Percentiles rank a stretch among this genome's conserved stretches.
These are phyloP conservation scores for Penicillium cinerascens DNA, from an alignment of 495 filamentous ascomycete species.

Conservation along the genomic window DNA sequence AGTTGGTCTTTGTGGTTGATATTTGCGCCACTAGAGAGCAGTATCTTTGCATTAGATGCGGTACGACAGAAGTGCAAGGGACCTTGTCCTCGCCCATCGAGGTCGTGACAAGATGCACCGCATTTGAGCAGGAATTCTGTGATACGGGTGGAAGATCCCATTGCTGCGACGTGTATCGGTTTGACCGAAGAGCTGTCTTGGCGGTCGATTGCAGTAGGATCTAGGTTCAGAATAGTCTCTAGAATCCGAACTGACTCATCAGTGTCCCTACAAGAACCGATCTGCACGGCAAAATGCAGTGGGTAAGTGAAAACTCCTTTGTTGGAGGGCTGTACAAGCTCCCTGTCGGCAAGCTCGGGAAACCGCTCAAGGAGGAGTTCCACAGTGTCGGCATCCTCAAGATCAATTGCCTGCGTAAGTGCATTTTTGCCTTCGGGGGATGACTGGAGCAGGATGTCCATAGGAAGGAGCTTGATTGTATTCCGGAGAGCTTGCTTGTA, in stretches of 20 bases:
- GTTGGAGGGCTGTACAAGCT: constrained; percentile 10
- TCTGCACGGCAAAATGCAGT: constrained; percentile 20
- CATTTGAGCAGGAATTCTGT: constrained; percentile 17
- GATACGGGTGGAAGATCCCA: constrained; percentile 9
- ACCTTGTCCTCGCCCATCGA: constrained; percentile 7
- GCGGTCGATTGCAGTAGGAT: constrained; percentile 6
- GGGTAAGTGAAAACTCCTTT: constrained; percentile 14
- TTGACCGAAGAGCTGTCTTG: constrained; percentile 5
- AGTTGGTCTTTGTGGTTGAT: constrained; percentile 17
- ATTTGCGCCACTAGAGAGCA: constrained; percentile 10
- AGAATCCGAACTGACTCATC: constrained; percentile 18
- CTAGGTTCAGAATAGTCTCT: constrained; percentile 8
- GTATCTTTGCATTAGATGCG: constrained; percentile 9
- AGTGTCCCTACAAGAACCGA: constrained; percentile 18
- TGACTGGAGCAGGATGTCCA: constrained; percentile 1
- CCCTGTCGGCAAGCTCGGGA: constrained; percentile 5
- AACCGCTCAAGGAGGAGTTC: constrained; percentile 7
- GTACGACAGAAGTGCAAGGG: constrained; percentile 19
- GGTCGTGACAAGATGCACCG: constrained; percentile 7
- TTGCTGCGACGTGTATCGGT: constrained; percentile 8
- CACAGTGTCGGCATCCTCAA: constrained; percentile 17
- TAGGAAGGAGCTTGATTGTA: constrained; percentile 4
- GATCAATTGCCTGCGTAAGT: constrained; percentile 26
- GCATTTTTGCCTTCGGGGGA: constrained; percentile 18
- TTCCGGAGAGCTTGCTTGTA: constrained; percentile 1